Conservation (phyloP, 345 rosid genomes). For the Bruguiera parviflora region DNA sequence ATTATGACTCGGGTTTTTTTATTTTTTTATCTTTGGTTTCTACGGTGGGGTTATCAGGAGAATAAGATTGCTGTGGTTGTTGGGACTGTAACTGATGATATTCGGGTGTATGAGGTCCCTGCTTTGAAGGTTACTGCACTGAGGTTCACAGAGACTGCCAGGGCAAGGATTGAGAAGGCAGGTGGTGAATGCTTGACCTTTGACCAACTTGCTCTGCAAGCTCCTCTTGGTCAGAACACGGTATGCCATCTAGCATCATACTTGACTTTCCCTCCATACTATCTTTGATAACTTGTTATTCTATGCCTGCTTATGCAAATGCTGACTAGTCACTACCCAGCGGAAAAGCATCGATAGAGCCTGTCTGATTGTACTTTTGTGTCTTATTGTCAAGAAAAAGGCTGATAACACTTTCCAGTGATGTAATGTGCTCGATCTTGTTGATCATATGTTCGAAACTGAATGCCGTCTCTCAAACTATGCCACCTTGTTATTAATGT, state of each 20-base stretch:
- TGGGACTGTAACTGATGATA: slow-evolving; percentile 83
- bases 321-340: too few relatives aligned
- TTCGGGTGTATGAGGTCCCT: slow-evolving; percentile 77
- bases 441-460: background rate
- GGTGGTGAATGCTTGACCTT: slow-evolving; percentile 98
- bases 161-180: slow-evolving; percentile 95
- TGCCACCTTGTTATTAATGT: background rate
- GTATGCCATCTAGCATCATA: slow-evolving; percentile 28
- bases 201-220: slow-evolving; percentile 85
- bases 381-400: too few relatives aligned
- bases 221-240: slow-evolving; percentile 96
- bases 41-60: slow-evolving; percentile 39
- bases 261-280: too few relatives aligned
- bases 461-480: background rate
- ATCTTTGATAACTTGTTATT: too few relatives aligned
- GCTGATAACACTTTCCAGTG: too few relatives aligned
- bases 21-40: background rate
- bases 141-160: slow-evolving; percentile 86
- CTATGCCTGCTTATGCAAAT: too few relatives aligned
- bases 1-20: background rate
- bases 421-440: too few relatives aligned
- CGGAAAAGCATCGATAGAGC: too few relatives aligned
- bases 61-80: slow-evolving; percentile 77
- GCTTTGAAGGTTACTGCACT: slow-evolving; percentile 79
- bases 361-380: too few relatives aligned